phyloP scores from a whole-genome alignment of 768 basidiomycete species.

The Tricholoma terreum region DNA sequence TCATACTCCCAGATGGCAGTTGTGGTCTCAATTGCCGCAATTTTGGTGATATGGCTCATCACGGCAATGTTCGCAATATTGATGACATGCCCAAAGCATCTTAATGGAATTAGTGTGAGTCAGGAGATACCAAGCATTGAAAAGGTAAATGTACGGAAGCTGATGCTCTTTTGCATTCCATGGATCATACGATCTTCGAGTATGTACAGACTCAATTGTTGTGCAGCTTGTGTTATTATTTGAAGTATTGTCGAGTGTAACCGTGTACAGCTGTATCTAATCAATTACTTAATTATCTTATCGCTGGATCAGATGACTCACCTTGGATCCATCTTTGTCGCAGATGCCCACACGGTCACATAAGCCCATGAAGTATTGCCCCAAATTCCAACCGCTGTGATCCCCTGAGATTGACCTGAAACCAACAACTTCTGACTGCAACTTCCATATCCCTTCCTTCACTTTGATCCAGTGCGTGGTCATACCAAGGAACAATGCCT shows the following conservation, averaged over 20 bases:
- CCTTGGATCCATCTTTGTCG: slow-evolving; percentile 15
- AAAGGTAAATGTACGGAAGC: slow-evolving; percentile 13
- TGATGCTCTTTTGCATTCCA: slow-evolving; percentile 17
- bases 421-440: slow-evolving; percentile 19
- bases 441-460: slow-evolving; percentile 17
- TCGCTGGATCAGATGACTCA: neutral
- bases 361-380: slow-evolving; percentile 20
- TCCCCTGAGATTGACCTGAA: slow-evolving; percentile 19
- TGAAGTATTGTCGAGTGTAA: slow-evolving; percentile 22
- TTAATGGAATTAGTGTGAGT: neutral
- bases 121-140: neutral
- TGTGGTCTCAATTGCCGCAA: slow-evolving; percentile 20
- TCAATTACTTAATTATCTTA: neutral
- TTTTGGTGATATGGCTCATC: slow-evolving; percentile 26
- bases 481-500: slow-evolving; percentile 11
- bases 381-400: slow-evolving; percentile 26
- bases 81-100: slow-evolving; percentile 27
- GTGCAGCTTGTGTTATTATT: slow-evolving; percentile 21
- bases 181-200: neutral
- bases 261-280: slow-evolving; percentile 15
- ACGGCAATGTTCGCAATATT: slow-evolving; percentile 11
- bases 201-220: slow-evolving; percentile 14
- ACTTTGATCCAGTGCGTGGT: slow-evolving; percentile 24
- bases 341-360: slow-evolving; percentile 23
- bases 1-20: slow-evolving; percentile 33